These are phyloP conservation scores for Teratosphaeria pseudoeucalypti DNA, from an alignment of 2,329 filamentous ascomycete genomes.

Conservation along the genomic window DNA sequence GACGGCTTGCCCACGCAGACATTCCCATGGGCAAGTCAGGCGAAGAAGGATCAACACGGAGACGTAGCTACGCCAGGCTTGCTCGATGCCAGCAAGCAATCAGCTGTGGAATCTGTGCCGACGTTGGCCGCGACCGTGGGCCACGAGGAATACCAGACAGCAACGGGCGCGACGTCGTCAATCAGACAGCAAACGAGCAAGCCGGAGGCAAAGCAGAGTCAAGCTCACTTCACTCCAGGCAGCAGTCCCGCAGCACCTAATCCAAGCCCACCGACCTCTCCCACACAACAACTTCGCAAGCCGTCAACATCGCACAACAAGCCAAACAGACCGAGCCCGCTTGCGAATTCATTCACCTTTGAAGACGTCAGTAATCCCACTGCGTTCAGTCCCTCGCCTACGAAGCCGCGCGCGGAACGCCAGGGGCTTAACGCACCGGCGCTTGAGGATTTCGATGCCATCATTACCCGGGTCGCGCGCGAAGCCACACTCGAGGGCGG, in stretches of 20 bases:
- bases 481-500: conserved; percentile 28
- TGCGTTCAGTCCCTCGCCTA: conserved; percentile 3
- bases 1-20: not conserved
- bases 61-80: not conserved
- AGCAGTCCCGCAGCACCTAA: conserved; percentile 3
- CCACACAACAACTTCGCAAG: conserved; percentile 1
- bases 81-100: not conserved
- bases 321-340: conserved; percentile 24
- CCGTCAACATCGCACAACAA: conserved; percentile 7
- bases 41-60: not conserved
- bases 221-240: conserved; percentile 7
- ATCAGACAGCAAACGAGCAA: not conserved
- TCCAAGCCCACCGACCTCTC: conserved; percentile 3
- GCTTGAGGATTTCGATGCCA: conserved; percentile 16
- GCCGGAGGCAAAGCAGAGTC: conserved; percentile 12
- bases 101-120: not conserved
- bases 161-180: not conserved
- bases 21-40: not conserved
- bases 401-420: not conserved
- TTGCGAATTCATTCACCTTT: conserved; percentile 21
- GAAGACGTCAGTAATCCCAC: conserved; percentile 7
- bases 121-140: not conserved
- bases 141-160: not conserved
- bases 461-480: conserved; percentile 24
- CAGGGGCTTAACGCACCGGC: not conserved